phyloP scores from a whole-genome alignment of 768 basidiomycete genomes.

The Trametes coccinea region DNA sequence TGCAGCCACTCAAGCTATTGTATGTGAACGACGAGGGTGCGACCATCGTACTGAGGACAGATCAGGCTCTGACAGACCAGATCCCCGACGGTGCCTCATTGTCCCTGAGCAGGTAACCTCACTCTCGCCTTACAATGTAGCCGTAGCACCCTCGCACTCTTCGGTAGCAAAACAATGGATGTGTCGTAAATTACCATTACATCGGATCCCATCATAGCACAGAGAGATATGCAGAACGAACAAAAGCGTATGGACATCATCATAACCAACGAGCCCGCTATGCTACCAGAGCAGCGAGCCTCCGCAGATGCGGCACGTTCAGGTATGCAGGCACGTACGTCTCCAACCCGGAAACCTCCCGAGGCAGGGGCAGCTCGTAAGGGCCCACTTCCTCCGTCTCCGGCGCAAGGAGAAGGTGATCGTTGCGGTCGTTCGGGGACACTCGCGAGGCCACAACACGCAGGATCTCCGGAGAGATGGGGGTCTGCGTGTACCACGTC shows the following conservation, averaged over 20 bases:
- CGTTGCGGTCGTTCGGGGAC: constrained; percentile 93
- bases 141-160: background rate
- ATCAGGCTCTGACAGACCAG: constrained; percentile 48
- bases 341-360: constrained; percentile 94
- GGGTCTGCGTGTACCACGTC: constrained; percentile 56
- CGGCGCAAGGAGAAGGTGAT: constrained; percentile 92
- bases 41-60: constrained; percentile 45
- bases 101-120: constrained; percentile 7
- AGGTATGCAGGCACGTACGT: constrained; percentile 94
- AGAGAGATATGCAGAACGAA: constrained; percentile 18
- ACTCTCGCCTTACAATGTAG: too few relatives aligned
- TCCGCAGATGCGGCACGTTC: constrained; percentile 85
- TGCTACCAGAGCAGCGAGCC: constrained; percentile 84
- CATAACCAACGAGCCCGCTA: constrained; percentile 35
- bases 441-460: constrained; percentile 96
- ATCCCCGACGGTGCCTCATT: constrained; percentile 51
- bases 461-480: constrained; percentile 95
- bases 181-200: constrained; percentile 23
- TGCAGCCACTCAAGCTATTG: constrained; percentile 46
- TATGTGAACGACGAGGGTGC: constrained; percentile 25
- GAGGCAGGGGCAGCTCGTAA: constrained; percentile 89
- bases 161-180: constrained; percentile 14
- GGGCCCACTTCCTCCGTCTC: constrained; percentile 97
- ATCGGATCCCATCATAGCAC: constrained; percentile 24
- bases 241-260: constrained; percentile 20